phyloP scores from a whole-genome alignment of 2,329 filamentous ascomycete genomes.

The Elsinoe perseae region DNA sequence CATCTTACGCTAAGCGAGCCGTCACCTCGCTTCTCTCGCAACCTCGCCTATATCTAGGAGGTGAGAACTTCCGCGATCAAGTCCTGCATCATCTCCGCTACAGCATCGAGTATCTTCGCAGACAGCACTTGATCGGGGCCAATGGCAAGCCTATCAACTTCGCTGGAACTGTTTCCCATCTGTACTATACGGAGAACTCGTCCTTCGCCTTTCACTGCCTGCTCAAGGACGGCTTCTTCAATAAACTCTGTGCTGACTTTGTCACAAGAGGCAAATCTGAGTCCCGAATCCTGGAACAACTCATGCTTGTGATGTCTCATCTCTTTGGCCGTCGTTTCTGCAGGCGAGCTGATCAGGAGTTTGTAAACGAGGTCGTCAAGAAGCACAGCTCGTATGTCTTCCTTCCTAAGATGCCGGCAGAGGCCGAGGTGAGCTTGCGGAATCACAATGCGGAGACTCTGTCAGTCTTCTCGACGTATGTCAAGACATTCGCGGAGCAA shows the following conservation, averaged over 20 bases:
- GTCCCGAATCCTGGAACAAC: conserved; percentile 45
- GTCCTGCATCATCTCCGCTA: conserved; percentile 71
- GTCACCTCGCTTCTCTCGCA: conserved; percentile 63
- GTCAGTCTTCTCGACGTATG: conserved; percentile 59
- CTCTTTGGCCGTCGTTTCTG: conserved; percentile 57
- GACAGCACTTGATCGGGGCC: conserved; percentile 56
- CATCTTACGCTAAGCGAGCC: conserved; percentile 53
- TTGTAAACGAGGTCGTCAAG: conserved; percentile 43
- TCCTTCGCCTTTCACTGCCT: conserved; percentile 71
- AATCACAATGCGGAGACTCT: conserved; percentile 60
- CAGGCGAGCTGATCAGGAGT: conserved; percentile 41
- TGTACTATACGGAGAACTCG: conserved; percentile 70
- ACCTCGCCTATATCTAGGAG: conserved; percentile 62
- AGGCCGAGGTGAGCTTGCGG: conserved; percentile 49
- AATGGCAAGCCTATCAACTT: conserved; percentile 63
- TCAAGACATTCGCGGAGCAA: conserved; percentile 60
- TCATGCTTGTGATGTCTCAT: conserved; percentile 64
- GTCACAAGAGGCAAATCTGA: conserved; percentile 35
- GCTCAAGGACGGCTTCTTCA: conserved; percentile 63
- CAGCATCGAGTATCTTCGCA: conserved; percentile 69
- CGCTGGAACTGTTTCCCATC: conserved; percentile 59
- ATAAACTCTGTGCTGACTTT: conserved; percentile 53
- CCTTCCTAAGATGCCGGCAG: conserved; percentile 54
- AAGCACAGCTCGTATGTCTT: conserved; percentile 57
- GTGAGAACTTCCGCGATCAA: conserved; percentile 57